phyloP scores from a whole-genome alignment of 768 basidiomycete genomes.

The Hirschioporus abietinus region DNA sequence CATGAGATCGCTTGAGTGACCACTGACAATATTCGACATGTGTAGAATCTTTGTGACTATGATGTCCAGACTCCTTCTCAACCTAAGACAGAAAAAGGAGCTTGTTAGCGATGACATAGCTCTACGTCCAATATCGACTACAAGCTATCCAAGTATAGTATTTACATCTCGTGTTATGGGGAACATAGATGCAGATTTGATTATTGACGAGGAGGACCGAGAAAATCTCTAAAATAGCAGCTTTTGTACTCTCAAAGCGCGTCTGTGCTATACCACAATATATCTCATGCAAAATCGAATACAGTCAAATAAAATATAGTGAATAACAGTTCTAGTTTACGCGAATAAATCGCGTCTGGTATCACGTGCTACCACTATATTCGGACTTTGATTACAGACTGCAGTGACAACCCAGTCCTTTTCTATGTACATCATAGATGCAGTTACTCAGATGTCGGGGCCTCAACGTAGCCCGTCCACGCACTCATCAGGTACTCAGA shows the following conservation, averaged over 20 bases:
- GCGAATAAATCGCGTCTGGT: too few relatives aligned
- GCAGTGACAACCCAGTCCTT: too few relatives aligned
- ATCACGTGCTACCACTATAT: too few relatives aligned
- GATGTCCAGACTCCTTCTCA: background rate
- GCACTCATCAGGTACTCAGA: background rate
- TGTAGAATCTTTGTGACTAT: background rate
- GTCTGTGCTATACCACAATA: too few relatives aligned
- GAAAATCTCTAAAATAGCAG: background rate
- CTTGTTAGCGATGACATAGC: background rate
- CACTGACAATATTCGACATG: background rate
- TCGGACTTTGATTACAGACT: too few relatives aligned
- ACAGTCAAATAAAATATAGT: too few relatives aligned
- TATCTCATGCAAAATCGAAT: too few relatives aligned
- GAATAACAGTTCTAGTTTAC: too few relatives aligned
- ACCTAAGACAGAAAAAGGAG: background rate
- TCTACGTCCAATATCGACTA: background rate
- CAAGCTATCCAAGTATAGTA: background rate
- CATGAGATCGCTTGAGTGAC: background rate
- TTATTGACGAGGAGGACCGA: background rate
- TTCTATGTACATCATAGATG: background rate
- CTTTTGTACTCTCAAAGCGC: background rate
- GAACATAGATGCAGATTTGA: background rate
- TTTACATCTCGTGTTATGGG: background rate
- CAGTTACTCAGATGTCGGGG: background rate
- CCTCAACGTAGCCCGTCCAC: background rate